These are phyloP conservation scores for Xylariaceae sp. DNA, from an alignment of 2,329 filamentous ascomycete genomes.

Conservation along the genomic window DNA sequence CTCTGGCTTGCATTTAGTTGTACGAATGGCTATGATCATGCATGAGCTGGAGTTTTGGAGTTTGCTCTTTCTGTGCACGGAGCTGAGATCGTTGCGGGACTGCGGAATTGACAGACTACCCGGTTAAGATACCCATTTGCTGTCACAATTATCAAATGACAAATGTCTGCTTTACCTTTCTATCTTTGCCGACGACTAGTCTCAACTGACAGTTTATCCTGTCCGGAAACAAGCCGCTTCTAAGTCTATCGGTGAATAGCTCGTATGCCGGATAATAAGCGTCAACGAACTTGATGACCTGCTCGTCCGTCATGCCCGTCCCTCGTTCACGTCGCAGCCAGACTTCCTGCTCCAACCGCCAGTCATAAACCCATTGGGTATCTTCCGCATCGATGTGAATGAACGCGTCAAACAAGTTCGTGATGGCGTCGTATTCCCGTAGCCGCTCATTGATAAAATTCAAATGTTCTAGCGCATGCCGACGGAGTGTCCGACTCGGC, in stretches of 20 bases:
- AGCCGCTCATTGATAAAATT: constrained; percentile 54
- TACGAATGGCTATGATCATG: constrained; percentile 1
- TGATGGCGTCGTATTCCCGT: constrained; percentile 51
- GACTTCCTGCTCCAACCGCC: constrained; percentile 81
- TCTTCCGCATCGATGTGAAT: constrained; percentile 71
- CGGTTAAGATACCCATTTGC: constrained; percentile 26
- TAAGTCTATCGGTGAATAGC: constrained; percentile 63
- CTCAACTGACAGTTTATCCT: constrained; percentile 60
- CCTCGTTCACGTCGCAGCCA: constrained; percentile 68
- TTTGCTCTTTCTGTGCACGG: constrained; percentile 12
- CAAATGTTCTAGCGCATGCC: constrained; percentile 53
- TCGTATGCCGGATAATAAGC: constrained; percentile 74
- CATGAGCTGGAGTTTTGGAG: constrained; percentile 1
- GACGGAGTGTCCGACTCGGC: constrained; percentile 51
- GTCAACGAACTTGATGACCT: constrained; percentile 74
- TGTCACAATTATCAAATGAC: constrained; percentile 44
- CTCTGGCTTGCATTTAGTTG: background rate
- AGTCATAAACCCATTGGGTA: constrained; percentile 76
- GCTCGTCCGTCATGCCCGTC: constrained; percentile 78
- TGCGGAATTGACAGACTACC: constrained; percentile 9
- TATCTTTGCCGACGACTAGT: constrained; percentile 62
- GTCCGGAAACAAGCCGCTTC: constrained; percentile 57
- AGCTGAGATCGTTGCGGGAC: constrained; percentile 4
- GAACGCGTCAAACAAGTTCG: constrained; percentile 55
- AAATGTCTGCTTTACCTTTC: constrained; percentile 60